Evolutionary conservation across 2,329 filamentous ascomycete species (phyloP), one percentile per base, ranked within the genome.

Genomic region (Claviceps monticola): DNA sequence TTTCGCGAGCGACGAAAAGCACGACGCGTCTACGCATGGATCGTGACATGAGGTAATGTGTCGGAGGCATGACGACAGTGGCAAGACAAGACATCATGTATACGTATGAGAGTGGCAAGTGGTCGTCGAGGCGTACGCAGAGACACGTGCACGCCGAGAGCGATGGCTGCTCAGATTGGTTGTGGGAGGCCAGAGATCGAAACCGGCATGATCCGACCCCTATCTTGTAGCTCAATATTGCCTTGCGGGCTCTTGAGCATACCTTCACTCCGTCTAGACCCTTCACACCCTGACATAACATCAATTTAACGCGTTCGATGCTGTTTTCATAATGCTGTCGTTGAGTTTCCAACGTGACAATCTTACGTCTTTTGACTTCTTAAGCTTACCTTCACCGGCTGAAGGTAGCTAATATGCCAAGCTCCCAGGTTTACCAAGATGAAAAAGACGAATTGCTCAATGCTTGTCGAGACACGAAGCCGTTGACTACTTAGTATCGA

Each of bases 1-100:
- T 14, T 67, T 79, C 11, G 75, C 79, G 55, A 70, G 72, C 13
- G 74, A 79, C 48, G 76, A 79, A 55, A 77, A 74, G 58, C 66
- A 75, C 43, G 76, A 79, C 46, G 59, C 66, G n/a, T 76, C 73
- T 0, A 66, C 65, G 13, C 74, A 74, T 50, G 70, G 67, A 29
- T 47, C 51, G 3, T 53, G 46, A 38, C 2, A 17, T 23, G 23
- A 29, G 29, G 29, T 9, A 3, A 9, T 29, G 8, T 29, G 29
- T 11, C 29, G 4, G 29, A 29, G 8, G 8, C 9, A 29, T 29
- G 29, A 11, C 8, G 29, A 29, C 8, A 29, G 29, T 29, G 29
- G 9, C 29, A 26, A 26, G 26, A 7, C 26, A 29, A 29, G 29
- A 29, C 29, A 29, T 29, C 29, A 29, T 29, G 29, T 29, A 29